Conservation (phyloP, 306 rosid species). For the Cucumis sativus region DNA sequence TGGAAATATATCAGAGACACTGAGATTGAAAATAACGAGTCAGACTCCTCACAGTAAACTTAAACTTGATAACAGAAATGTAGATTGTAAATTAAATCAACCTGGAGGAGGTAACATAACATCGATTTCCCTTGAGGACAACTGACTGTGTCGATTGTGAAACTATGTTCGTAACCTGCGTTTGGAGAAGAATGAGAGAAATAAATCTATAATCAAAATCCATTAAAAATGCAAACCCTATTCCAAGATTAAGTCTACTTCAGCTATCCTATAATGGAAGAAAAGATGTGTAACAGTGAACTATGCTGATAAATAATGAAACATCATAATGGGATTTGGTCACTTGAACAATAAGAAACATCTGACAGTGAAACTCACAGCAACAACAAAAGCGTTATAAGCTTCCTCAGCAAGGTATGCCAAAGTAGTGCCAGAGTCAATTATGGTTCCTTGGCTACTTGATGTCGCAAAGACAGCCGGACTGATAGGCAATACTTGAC, state of each 20-base stretch:
- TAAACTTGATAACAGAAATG: not conserved
- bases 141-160: conserved; percentile 52
- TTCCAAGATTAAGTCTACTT: not conserved
- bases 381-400: conserved; percentile 60
- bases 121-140: conserved; percentile 54
- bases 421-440: conserved; percentile 96
- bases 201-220: not conserved
- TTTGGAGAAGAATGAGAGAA: conserved; percentile 2
- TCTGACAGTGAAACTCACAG: conserved; percentile 43
- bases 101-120: conserved; percentile 67
- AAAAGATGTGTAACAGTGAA: not conserved
- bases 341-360: conserved; percentile 8
- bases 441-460: conserved; percentile 65
- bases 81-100: conserved; percentile 7
- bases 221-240: not conserved
- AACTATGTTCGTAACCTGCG: conserved; percentile 44
- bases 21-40: conserved; percentile 14
- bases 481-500: conserved; percentile 45
- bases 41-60: not conserved
- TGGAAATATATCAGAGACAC: conserved; percentile 69
- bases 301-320: conserved; percentile 1
- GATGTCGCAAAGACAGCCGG: conserved; percentile 72
- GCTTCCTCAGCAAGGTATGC: conserved; percentile 94
- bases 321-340: conserved; percentile 13
- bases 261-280: not conserved